Evolutionary conservation across 768 basidiomycete species (phyloP), one percentile per base, ranked within the genome.

Genomic region (Tremella mesenterica): DNA sequence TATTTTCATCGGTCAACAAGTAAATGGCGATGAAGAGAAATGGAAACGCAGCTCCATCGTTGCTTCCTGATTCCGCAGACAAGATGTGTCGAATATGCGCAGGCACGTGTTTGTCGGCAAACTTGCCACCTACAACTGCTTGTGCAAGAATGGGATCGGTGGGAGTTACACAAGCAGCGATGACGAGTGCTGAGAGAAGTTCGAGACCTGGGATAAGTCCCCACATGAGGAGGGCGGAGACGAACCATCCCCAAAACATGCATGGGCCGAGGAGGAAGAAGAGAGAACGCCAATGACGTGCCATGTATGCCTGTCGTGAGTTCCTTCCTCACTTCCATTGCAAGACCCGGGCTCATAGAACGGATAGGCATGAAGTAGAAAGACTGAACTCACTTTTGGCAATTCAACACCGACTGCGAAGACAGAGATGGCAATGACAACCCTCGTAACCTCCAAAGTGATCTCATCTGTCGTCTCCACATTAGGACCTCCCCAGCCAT

Each of bases 351-450:
- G 14, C 9, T 7, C 14, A 25, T 9, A 16, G 48, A 18, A 26
- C n/a, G n/a, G n/a, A n/a, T n/a, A n/a, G 34, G 4, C 21, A 13
- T 10, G 13, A 30, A 20, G 16, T 6, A 38, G 44, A 14, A 13
- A 10, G 10, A n/a, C 9, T 5, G 8, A 12, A 56, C 73, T 48
- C 33, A 73, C 74, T 59, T 74, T 73, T n/a, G 95, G 95, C 69
- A 97, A 77, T 70, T 99, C 95, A 21, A 97, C 95, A 14, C 95
- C 95, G 50, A 99, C 88, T 7, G 93, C 93, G 71, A 99, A 99
- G 0, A 99, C 93, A 18, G 90, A 90, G 50, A 97, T 86, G 14
- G 93, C 95, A 28, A 99, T 81, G 41, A 97, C 86, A 52, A 97
- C 83, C 14, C 95, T 81, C 8, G 88, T 91, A 16, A 93, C 75